Conservation (phyloP, 2,329 filamentous ascomycete genomes). For the Colletotrichum godetiae region DNA sequence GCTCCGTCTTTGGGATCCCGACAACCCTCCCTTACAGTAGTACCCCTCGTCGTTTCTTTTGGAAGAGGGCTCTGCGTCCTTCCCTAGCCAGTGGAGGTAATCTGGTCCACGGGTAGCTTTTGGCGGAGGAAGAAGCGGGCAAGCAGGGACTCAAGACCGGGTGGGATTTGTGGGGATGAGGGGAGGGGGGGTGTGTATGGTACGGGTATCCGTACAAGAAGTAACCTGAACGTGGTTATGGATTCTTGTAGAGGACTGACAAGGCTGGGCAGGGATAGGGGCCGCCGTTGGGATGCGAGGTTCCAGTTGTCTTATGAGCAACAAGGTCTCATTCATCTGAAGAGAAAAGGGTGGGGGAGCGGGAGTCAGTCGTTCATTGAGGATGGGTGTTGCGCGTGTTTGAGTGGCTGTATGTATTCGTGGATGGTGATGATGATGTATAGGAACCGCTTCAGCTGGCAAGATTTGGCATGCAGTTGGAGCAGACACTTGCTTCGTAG, state of each 20-base stretch:
- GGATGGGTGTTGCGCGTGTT: slow-evolving; percentile 10
- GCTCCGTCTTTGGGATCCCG: slow-evolving; percentile 29
- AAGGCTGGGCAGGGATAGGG: slow-evolving; percentile 31
- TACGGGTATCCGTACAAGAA: neutral
- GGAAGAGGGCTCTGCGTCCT: slow-evolving; percentile 26
- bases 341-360: slow-evolving; percentile 34
- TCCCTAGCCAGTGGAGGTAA: slow-evolving; percentile 24
- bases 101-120: slow-evolving; percentile 30
- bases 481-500: neutral
- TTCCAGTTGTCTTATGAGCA: slow-evolving; percentile 37
- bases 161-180: slow-evolving; percentile 37
- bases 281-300: slow-evolving; percentile 36
- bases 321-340: slow-evolving; percentile 35
- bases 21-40: slow-evolving; percentile 37
- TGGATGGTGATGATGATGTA: slow-evolving; percentile 23
- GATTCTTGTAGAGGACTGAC: neutral
- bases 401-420: slow-evolving; percentile 26
- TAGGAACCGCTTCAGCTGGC: slow-evolving; percentile 25
- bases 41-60: slow-evolving; percentile 37
- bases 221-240: neutral
- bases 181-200: slow-evolving; percentile 1
- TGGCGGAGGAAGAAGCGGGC: slow-evolving; percentile 25
- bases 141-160: slow-evolving; percentile 23
- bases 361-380: slow-evolving; percentile 25
- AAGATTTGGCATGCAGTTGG: neutral